Evolutionary conservation across 2,329 filamentous ascomycete species (phyloP), one percentile per base, ranked within the genome.

Genomic region (Aspergillus terreus): DNA sequence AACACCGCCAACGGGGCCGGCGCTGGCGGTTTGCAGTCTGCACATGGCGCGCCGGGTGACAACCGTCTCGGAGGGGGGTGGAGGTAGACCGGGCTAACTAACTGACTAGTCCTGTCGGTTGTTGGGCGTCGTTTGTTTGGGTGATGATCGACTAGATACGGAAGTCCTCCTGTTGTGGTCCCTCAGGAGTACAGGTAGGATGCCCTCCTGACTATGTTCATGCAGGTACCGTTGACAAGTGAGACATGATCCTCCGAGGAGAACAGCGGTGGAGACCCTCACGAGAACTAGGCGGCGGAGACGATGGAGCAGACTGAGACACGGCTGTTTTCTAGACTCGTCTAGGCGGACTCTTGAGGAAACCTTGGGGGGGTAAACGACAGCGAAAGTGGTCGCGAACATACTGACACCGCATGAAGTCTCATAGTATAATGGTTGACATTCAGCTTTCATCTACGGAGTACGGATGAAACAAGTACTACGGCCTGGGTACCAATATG

Each of bases 171-270:
- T 23, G 23, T 5, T 23, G 23, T 23, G 23, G 23, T 23, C 23
- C 23, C 23, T 23, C 23, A 23, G 23, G 23, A 23, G 23, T 23
- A 17, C 17, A 17, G 17, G 17, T 2, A 6, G 23, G 23, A 23
- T 23, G 23, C 23, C 14, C 14, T n/a, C 14, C 14, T 17, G 7
- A 40, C 17, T 36, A 36, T 35, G 19, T 17, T 38, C 38, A 51
- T 51, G 44, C 44, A 51, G 49, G 49, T 51, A 51, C 49, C 49
- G 19, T 44, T n/a, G 25, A 27, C 25, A 25, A 11, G n/a, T 42
- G 27, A 30, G 27, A 30, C 27, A 30, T 10, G 27, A 30, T 30
- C 27, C 27, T 30, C 27, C 2, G 27, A 30, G 27, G 10, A 30
- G 27, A 30, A 11, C 27, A 10, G 23, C 9, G 27, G 27, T 30